phyloP scores from a whole-genome alignment of 108 stramenopile species.

The Cyclostephanos tholiformis region DNA sequence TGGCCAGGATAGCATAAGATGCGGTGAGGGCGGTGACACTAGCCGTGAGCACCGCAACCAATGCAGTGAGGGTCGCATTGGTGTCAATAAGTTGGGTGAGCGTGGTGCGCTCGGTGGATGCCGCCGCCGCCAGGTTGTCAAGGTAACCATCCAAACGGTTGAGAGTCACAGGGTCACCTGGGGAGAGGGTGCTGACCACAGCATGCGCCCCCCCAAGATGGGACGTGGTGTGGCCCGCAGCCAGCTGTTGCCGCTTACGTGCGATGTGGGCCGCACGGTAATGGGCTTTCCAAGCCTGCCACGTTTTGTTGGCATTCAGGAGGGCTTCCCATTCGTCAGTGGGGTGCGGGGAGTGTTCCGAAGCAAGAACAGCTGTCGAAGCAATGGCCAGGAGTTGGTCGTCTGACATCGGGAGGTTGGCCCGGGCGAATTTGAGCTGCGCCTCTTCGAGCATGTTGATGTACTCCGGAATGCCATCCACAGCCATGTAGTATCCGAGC shows the following conservation, averaged over 20 bases:
- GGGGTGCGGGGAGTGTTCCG: conserved; percentile 11
- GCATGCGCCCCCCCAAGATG: too few relatives aligned
- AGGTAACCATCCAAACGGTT: neutral
- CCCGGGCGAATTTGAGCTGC: conserved; percentile 11
- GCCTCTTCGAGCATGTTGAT: conserved; percentile 25
- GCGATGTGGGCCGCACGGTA: neutral
- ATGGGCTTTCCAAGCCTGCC: neutral
- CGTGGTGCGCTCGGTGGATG: neutral
- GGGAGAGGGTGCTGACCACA: neutral
- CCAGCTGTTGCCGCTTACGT: neutral
- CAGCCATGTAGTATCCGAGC: neutral
- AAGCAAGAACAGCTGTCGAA: conserved; percentile 1
- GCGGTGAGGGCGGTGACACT: neutral
- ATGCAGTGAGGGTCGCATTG: too few relatives aligned
- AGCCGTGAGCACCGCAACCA: neutral
- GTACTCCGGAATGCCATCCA: conserved; percentile 3
- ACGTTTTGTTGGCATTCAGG: too few relatives aligned
- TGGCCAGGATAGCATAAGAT: neutral
- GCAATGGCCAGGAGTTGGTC: conserved; percentile 16
- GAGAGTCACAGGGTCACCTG: neutral
- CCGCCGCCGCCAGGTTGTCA: neutral
- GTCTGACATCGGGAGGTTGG: conserved; percentile 18
- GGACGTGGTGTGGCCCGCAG: neutral
- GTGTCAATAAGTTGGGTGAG: too few relatives aligned
- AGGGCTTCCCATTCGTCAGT: too few relatives aligned